Evolutionary conservation across 2,329 filamentous ascomycete genomes (phyloP), one percentile per base, ranked within the genome.

Genomic region (Nigrospora oryzae): DNA sequence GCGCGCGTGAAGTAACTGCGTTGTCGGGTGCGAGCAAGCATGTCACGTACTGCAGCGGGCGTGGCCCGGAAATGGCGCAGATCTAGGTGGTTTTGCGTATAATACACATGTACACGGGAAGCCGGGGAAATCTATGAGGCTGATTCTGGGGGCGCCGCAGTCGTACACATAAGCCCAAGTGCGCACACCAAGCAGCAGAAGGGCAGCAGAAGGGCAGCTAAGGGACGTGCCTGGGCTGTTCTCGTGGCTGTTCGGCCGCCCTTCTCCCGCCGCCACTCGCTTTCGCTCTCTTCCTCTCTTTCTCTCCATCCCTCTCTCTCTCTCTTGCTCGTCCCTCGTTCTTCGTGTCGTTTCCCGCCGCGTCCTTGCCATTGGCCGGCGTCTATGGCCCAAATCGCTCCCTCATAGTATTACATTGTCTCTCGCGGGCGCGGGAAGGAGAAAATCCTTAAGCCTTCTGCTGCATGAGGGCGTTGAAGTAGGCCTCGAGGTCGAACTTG

Each of bases 401-500:
- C 50, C 46, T 51, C 49, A 34, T 42, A 50, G 53, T 54, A 55
- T 56, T 54, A 53, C 46, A 42, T 38, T 43, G 38, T 52, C 49
- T 43, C 38, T 40, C 51, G 42, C 49, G 32, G 12, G 31, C 13
- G 23, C 39, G 34, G 49, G 43, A 46, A 42, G 36, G 11, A 41
- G 10, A 6, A 31, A 41, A 41, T 34, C 34, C 51, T 65, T 70
- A 78, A 56, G 73, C 64, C 60, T 67, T 76, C 61, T 75, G 65
- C 63, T 72, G 67, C 53, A 67, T 57, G 57, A 89, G 69, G 57
- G 79, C 74, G 60, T 80, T 77, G 66, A 95, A 70, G 67, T 81
- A 88, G 57, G 86, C 83, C 75, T 97, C 91, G 57, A 97, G 76
- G 65, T 98, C 90, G 72, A 97, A 97, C 62, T 89, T 88, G 62